Conservation (phyloP, 2,329 filamentous ascomycete species). For the Xylaria sp. region DNA sequence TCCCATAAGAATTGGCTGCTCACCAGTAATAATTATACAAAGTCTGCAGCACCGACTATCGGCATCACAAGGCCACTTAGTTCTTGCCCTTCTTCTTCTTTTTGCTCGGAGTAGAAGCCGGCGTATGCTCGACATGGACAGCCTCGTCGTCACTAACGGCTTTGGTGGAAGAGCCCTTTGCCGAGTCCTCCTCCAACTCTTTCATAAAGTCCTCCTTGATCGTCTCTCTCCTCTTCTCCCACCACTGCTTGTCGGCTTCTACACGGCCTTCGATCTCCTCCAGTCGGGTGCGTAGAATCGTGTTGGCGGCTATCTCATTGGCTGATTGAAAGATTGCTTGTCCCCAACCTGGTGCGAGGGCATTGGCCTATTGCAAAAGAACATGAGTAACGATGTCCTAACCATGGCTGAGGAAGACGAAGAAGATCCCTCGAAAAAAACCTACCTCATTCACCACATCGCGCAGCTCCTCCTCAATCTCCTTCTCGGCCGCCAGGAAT, state of each 20-base stretch:
- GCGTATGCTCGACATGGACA: slow-evolving; percentile 75
- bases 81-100: slow-evolving; percentile 76
- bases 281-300: slow-evolving; percentile 76
- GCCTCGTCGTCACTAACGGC: slow-evolving; percentile 74
- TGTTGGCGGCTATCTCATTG: slow-evolving; percentile 93
- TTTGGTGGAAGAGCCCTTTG: slow-evolving; percentile 50
- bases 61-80: slow-evolving; percentile 49
- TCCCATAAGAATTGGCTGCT: slow-evolving; percentile 29
- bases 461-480: slow-evolving; percentile 94
- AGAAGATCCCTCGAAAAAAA: neutral
- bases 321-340: slow-evolving; percentile 96
- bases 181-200: slow-evolving; percentile 75
- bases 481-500: slow-evolving; percentile 91
- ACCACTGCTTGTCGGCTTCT: slow-evolving; percentile 85
- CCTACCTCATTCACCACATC: slow-evolving; percentile 92
- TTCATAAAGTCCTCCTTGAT: slow-evolving; percentile 84
- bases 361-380: slow-evolving; percentile 78
- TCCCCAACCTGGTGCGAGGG: slow-evolving; percentile 88
- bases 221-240: slow-evolving; percentile 81
- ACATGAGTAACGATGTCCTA: slow-evolving; percentile 9
- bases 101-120: slow-evolving; percentile 49
- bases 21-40: slow-evolving; percentile 32
- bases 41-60: slow-evolving; percentile 13
- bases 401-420: no score
- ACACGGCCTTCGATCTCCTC: slow-evolving; percentile 79